A percentile compares a stretch with the other conserved stretches of the same genome.
These are phyloP conservation scores for Aspergillus sclerotialis DNA, from an alignment of 2,329 filamentous ascomycete species.

Conservation along the genomic window DNA sequence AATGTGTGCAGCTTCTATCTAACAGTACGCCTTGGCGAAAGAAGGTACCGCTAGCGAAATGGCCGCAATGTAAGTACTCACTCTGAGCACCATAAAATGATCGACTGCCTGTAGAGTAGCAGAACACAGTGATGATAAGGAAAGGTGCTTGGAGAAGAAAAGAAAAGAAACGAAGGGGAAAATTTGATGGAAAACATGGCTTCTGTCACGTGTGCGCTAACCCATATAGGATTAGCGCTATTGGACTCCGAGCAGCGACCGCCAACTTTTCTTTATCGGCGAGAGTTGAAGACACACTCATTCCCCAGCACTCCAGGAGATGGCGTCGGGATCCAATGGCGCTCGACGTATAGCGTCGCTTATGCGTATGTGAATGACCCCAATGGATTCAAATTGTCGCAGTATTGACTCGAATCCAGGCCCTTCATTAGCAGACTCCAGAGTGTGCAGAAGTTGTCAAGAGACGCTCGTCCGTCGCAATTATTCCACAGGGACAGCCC, in stretches of 20 bases:
- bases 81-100: constrained; percentile 90
- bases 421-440: constrained; percentile 31
- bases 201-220: constrained; percentile 18
- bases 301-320: constrained; percentile 15
- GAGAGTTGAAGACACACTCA: constrained; percentile 12
- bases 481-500: constrained; percentile 34
- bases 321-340: constrained; percentile 37
- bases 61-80: constrained; percentile 58
- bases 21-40: constrained; percentile 73
- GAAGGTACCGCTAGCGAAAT: constrained; percentile 98
- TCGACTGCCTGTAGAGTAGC: constrained; percentile 69
- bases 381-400: not conserved
- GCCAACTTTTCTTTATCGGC: constrained; percentile 32
- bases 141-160: constrained; percentile 59
- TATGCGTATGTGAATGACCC: constrained; percentile 26
- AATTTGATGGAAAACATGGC: constrained; percentile 17
- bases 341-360: constrained; percentile 33
- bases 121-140: constrained; percentile 91
- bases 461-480: constrained; percentile 32
- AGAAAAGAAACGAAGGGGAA: constrained; percentile 22
- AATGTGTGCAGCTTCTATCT: constrained; percentile 93
- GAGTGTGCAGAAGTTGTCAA: constrained; percentile 39
- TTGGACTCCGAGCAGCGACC: constrained; percentile 24
- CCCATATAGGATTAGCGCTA: constrained; percentile 19
- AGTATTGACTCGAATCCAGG: constrained; percentile 18